Evolutionary conservation across 2,329 filamentous ascomycete species (phyloP).

Genomic region (Pseudogymnoascus sp.): DNA sequence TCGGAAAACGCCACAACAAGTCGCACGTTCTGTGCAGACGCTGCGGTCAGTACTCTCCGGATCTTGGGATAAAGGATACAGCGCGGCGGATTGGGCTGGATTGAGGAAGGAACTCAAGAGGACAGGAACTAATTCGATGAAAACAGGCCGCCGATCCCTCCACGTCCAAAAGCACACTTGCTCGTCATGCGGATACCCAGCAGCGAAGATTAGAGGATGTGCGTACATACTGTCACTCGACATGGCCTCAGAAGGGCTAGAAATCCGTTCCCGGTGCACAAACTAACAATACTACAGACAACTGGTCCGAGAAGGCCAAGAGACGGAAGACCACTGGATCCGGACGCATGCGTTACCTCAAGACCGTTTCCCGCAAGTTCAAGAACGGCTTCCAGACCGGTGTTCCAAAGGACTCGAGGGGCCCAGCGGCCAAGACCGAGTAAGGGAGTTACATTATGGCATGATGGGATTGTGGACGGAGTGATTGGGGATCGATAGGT

Average conservation of each 20-base stretch:
- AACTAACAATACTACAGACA: conserved; percentile 54
- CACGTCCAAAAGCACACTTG: conserved; percentile 99
- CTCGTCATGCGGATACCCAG: conserved; percentile 88
- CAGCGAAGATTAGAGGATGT: conserved; percentile 98
- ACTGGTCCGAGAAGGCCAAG: conserved; percentile 99
- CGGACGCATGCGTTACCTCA: conserved; percentile 92
- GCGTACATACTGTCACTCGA: conserved; percentile 45
- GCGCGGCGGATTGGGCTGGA: neutral
- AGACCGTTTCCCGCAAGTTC: conserved; percentile 86
- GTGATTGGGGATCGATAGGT: conserved; percentile 29
- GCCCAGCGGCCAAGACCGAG: conserved; percentile 39
- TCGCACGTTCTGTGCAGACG: conserved; percentile 31
- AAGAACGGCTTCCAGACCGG: conserved; percentile 97
- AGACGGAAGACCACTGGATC: conserved; percentile 98
- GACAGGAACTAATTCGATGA: conserved; percentile 10
- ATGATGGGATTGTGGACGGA: conserved; percentile 24
- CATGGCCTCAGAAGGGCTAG: conserved; percentile 20
- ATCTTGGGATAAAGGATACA: conserved; percentile 3
- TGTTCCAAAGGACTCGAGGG: conserved; percentile 74
- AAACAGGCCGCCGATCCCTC: conserved; percentile 81
- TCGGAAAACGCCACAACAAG: conserved; percentile 31
- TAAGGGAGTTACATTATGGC: conserved; percentile 32
- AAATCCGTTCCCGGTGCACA: conserved; percentile 26
- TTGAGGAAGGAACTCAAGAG: conserved; percentile 6
- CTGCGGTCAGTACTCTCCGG: conserved; percentile 26